phyloP scores from a whole-genome alignment of 2,329 filamentous ascomycete species.

The Fusarium sulawesiense region DNA sequence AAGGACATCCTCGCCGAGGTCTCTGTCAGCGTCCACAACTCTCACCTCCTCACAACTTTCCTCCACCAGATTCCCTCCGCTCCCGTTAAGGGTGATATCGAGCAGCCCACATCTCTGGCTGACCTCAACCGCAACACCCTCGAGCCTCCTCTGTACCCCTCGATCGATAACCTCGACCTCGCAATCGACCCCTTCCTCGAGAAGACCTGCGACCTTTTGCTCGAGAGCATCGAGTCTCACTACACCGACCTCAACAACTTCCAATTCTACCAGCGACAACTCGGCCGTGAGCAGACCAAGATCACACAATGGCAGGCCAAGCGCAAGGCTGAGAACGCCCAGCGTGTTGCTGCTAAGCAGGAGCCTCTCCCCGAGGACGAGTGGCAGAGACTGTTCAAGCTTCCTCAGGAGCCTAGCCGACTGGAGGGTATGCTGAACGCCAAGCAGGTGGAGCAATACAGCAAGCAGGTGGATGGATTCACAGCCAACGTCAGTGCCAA shows the following conservation, averaged over 20 bases:
- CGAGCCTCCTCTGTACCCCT: conserved; percentile 79
- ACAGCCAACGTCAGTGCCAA: conserved; percentile 91
- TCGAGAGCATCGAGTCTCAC: conserved; percentile 97
- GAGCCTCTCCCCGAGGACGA: conserved; percentile 91
- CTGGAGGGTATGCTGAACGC: conserved; percentile 95
- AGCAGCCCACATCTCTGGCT: conserved; percentile 81
- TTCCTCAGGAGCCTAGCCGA: conserved; percentile 92
- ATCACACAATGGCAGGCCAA: conserved; percentile 97
- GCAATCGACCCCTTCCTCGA: conserved; percentile 97
- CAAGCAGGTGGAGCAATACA: conserved; percentile 97
- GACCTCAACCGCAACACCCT: conserved; percentile 77
- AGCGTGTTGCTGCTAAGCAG: conserved; percentile 87
- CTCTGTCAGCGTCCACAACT: conserved; percentile 93
- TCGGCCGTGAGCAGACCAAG: conserved; percentile 94
- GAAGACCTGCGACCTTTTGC: conserved; percentile 95
- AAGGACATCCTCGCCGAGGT: conserved; percentile 94
- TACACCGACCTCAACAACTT: conserved; percentile 99
- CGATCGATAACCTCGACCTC: conserved; percentile 89
- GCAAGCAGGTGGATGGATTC: conserved; percentile 96
- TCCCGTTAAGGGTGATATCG: conserved; percentile 71
- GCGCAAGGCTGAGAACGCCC: conserved; percentile 94
- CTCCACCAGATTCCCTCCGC: conserved; percentile 87
- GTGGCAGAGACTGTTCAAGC: conserved; percentile 98
- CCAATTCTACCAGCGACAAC: conserved; percentile 93
- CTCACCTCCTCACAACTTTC: conserved; percentile 93